These are phyloP conservation scores for Vitis amurensis DNA, from an alignment of 164 flowering plant genomes.

Conservation along the genomic window DNA sequence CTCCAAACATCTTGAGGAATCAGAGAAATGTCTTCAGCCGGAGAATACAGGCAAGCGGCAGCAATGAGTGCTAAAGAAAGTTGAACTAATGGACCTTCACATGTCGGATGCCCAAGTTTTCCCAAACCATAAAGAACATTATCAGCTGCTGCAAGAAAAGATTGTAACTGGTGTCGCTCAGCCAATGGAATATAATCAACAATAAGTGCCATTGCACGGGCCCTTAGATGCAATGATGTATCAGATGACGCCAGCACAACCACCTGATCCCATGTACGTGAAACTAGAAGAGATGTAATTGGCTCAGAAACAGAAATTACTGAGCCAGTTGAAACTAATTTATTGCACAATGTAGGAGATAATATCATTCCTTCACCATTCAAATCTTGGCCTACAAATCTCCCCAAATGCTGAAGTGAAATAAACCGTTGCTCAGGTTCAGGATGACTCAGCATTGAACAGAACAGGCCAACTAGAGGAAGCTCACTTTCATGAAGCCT, in stretches of 20 bases:
- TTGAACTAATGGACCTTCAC: conserved; percentile 55
- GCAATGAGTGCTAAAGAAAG: conserved; percentile 79
- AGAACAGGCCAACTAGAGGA: conserved; percentile 56
- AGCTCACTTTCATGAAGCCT: conserved; percentile 36
- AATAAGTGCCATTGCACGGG: conserved; percentile 65
- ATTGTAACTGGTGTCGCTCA: conserved; percentile 52
- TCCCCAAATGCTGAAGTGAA: conserved; percentile 64
- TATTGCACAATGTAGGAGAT: conserved; percentile 14
- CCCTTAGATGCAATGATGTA: conserved; percentile 51
- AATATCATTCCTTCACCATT: conserved; percentile 26
- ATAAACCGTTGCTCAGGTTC: conserved; percentile 86
- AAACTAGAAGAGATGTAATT: conserved; percentile 50
- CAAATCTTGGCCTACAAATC: conserved; percentile 54
- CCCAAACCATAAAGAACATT: conserved; percentile 53
- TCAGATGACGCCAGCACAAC: conserved; percentile 65
- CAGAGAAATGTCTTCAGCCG: conserved; percentile 69
- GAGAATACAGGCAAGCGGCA: conserved; percentile 66
- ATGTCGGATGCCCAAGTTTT: conserved; percentile 37
- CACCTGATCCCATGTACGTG: conserved; percentile 79
- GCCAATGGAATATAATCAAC: conserved; percentile 62
- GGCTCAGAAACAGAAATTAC: conserved; percentile 37
- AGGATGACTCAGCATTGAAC: conserved; percentile 60
- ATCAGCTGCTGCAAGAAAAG: conserved; percentile 70
- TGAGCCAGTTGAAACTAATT: conserved; percentile 25
- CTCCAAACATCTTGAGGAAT: conserved; percentile 80